Conservation (phyloP, 192 early-diverging fungal genomes). For the Backusella circina region DNA sequence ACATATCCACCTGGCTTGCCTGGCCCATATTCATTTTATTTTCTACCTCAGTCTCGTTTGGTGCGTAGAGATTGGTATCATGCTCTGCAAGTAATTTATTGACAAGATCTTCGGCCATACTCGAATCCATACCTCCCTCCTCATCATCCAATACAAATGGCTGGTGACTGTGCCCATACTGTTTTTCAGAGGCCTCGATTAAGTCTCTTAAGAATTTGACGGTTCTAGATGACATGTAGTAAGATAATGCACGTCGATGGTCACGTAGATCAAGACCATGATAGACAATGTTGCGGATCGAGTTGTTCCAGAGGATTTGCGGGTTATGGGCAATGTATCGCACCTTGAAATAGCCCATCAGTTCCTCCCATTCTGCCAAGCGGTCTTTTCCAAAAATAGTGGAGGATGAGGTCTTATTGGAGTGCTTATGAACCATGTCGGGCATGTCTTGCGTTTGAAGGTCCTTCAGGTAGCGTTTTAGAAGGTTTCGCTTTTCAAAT, state of each 20-base stretch:
- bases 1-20: slow-evolving; percentile 4
- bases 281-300: slow-evolving; percentile 80
- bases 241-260: slow-evolving; percentile 64
- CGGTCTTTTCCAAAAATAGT: slow-evolving; percentile 33
- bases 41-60: slow-evolving; percentile 40
- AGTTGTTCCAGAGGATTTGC: slow-evolving; percentile 80
- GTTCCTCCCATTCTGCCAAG: slow-evolving; percentile 34
- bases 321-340: slow-evolving; percentile 83
- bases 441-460: slow-evolving; percentile 23
- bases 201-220: slow-evolving; percentile 74
- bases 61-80: slow-evolving; percentile 36
- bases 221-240: slow-evolving; percentile 83
- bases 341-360: slow-evolving; percentile 57
- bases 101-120: slow-evolving; percentile 43
- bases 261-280: slow-evolving; percentile 69
- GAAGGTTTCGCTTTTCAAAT: slow-evolving; percentile 56
- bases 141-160: not conserved
- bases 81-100: slow-evolving; percentile 43
- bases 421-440: slow-evolving; percentile 1
- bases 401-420: slow-evolving; percentile 3
- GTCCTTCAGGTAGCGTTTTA: slow-evolving; percentile 38
- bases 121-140: slow-evolving; percentile 22
- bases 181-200: slow-evolving; percentile 21
- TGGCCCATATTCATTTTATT: not conserved
- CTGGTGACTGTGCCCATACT: not conserved